Conservation (phyloP, 495 filamentous ascomycete genomes). For the Cercophora newfieldiana region DNA sequence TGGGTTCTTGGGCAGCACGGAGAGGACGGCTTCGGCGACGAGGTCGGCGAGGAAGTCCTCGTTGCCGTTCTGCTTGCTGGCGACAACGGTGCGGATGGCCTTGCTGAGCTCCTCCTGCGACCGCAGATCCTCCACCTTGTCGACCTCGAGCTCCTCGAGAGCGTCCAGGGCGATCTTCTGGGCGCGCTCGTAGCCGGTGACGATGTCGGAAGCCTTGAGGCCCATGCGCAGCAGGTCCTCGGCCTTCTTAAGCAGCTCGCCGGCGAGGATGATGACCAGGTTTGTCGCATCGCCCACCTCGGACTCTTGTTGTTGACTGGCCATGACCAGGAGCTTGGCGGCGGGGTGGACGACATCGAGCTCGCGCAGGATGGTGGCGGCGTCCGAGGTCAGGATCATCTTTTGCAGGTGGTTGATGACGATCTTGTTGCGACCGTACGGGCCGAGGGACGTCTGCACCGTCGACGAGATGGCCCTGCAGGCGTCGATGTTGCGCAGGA, state of each 20-base stretch:
- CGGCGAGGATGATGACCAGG: conserved; percentile 92
- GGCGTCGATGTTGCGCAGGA: conserved; percentile 97
- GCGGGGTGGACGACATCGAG: conserved; percentile 98
- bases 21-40: conserved; percentile 90
- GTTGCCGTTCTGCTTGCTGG: conserved; percentile 91
- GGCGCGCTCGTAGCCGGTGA: conserved; percentile 92
- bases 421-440: conserved; percentile 99
- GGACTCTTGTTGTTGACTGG: conserved; percentile 95
- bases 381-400: conserved; percentile 98
- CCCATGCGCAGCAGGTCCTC: conserved; percentile 95
- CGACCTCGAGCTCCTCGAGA: conserved; percentile 86
- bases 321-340: conserved; percentile 98
- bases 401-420: conserved; percentile 99
- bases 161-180: conserved; percentile 80
- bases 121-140: conserved; percentile 82
- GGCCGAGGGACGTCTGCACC: conserved; percentile 94
- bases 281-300: conserved; percentile 99
- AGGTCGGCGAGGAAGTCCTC: conserved; percentile 84
- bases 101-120: conserved; percentile 83
- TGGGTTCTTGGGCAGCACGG: conserved; percentile 96
- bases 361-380: conserved; percentile 94
- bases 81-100: conserved; percentile 91
- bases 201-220: conserved; percentile 94
- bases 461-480: conserved; percentile 94
- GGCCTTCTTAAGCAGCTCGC: conserved; percentile 95